phyloP scores from a whole-genome alignment of 805 yeast genomes.

The Isabelozyma heimii region DNA sequence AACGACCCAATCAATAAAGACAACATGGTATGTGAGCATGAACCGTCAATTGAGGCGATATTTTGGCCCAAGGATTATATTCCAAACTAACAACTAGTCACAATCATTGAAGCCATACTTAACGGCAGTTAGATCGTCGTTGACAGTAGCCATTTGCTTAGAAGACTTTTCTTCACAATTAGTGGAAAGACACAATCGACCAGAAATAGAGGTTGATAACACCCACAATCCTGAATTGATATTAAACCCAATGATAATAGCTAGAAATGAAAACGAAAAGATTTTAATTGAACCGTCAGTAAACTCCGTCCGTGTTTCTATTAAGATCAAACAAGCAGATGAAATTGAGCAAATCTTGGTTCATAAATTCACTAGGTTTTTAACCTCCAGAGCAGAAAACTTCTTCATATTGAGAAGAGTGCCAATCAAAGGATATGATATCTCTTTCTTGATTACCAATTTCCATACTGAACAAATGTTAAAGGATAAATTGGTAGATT shows the following conservation, averaged over 20 bases:
- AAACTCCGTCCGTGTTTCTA: constrained; percentile 86
- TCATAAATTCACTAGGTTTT: constrained; percentile 88
- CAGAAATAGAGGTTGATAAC: constrained; percentile 88
- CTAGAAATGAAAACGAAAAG: constrained; percentile 90
- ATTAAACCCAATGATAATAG: constrained; percentile 83
- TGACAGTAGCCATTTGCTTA: constrained; percentile 89
- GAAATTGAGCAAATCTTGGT: constrained; percentile 94
- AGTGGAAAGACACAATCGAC: constrained; percentile 95
- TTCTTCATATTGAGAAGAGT: constrained; percentile 88
- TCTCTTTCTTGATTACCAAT: constrained; percentile 89
- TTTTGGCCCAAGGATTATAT: too few relatives aligned
- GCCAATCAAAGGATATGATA: constrained; percentile 89
- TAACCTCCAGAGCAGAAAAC: constrained; percentile 93
- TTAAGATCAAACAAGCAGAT: constrained; percentile 95
- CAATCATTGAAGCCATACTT: constrained; percentile 96
- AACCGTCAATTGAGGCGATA: neutral
- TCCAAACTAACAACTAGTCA: constrained; percentile 50
- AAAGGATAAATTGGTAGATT: constrained; percentile 92
- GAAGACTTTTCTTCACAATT: constrained; percentile 93
- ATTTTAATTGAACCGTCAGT: constrained; percentile 92
- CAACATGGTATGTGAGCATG: neutral
- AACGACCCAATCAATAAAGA: neutral
- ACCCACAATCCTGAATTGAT: constrained; percentile 72
- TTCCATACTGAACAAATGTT: constrained; percentile 94
- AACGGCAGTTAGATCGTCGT: constrained; percentile 87